Percentiles rank a stretch among this genome's conserved stretches.
Conservation (phyloP, 345 rosid species). For the Diplotaxis tenuifolia region DNA sequence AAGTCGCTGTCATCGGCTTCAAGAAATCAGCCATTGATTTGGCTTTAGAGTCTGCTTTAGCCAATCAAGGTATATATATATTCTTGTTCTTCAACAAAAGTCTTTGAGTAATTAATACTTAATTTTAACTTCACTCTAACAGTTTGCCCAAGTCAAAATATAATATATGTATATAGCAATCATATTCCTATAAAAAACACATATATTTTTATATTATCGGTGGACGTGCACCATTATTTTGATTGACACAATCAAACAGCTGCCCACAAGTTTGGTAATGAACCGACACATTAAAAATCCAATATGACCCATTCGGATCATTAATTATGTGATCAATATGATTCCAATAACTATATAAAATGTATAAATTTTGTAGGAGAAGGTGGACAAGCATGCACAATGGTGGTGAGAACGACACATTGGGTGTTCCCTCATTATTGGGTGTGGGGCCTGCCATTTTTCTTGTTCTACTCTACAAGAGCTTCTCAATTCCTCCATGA, state of each 20-base stretch:
- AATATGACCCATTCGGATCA: not conserved
- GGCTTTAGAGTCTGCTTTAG: slow-evolving; percentile 80
- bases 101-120: slow-evolving; percentile 10
- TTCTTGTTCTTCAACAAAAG: not conserved
- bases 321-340: not conserved
- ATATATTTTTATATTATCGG: not conserved
- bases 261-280: slow-evolving; percentile 1
- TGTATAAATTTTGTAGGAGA: slow-evolving; percentile 39
- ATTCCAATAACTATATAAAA: slow-evolving; percentile 3
- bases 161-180: not conserved
- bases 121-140: slow-evolving; percentile 6
- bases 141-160: slow-evolving; percentile 6
- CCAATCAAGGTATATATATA: slow-evolving; percentile 65
- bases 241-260: slow-evolving; percentile 7
- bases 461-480: slow-evolving; percentile 80
- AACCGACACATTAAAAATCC: not conserved
- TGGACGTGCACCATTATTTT: slow-evolving; percentile 22
- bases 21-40: slow-evolving; percentile 92
- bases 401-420: slow-evolving; percentile 72
- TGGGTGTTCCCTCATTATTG: slow-evolving; percentile 87
- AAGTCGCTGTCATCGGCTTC: slow-evolving; percentile 71
- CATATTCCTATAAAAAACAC: not conserved
- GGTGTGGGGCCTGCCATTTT: slow-evolving; percentile 91
- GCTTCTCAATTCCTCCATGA: slow-evolving; percentile 78
- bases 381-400: slow-evolving; percentile 64